Base-by-base conservation (phyloP, 2,329 filamentous ascomycete species). In the Aspergillus luchuensis region DNA sequence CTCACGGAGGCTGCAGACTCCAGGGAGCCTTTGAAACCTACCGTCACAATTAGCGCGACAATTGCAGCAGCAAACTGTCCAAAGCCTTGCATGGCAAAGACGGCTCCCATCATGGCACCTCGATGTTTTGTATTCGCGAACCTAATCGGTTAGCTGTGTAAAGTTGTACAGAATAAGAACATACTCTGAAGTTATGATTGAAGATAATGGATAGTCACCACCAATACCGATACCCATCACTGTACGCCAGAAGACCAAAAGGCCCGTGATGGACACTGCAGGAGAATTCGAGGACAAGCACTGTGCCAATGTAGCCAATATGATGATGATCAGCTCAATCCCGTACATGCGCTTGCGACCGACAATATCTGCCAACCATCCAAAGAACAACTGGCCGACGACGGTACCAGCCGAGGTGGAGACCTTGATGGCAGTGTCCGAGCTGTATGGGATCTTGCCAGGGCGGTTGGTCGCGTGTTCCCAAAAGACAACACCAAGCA, bases 321-420 rank as follows among this genome's bases (percentile, higher is more conserved):
- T 92, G 77, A 92, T 92, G 69, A 94, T 78, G 64, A 93, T 90
- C 64, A 93, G 78, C 76, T 93, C 90, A 21, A 92, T 81, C 64
- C 91, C 91, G 75, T 96, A 95, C 89, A 96, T 94, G 67, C 84
- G 87, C 81, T 92, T 91, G 62, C 90, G 88, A 56, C 91, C 91
- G 56, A 94, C 83, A 5, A 87, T 78, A 78, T 96, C 92, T 28
- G 91, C 92, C 21, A 93, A 80, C 71, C 84, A 87, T 71, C 91
- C 91, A 71, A 96, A 96, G 51, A 85, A 86, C 33, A 95, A 80
- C 78, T 96, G 92, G 38, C 91, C 92, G 53, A 96, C 79, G 57
- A 96, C 91, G 19, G 91, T 95, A 61, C 92, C 92, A 61, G 88
- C 89, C 30, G 90, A 93, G 11, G 91, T 95, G 21, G 91, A 86